Evolutionary conservation across 208 protist genomes (phyloP).

Genomic region (Phytomonas sp.): DNA sequence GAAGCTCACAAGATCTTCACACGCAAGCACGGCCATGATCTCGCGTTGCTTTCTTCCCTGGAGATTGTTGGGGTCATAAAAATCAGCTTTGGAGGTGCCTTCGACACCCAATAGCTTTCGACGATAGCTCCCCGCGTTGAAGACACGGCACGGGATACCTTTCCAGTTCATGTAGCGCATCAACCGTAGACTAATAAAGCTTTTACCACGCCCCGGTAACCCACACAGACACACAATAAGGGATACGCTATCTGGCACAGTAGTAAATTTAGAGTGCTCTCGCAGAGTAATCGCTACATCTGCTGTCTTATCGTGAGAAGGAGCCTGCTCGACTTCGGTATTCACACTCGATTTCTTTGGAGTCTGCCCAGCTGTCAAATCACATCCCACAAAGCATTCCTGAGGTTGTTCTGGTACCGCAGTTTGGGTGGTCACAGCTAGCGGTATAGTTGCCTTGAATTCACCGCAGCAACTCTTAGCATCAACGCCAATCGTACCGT

Average conservation of each 20-base stretch:
- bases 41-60: constrained; percentile 65
- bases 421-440: neutral
- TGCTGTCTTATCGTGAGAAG: neutral
- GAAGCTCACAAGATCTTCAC: constrained; percentile 75
- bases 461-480: neutral
- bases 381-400: neutral
- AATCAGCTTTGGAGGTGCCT: constrained; percentile 43
- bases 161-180: constrained; percentile 90
- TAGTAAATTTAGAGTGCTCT: constrained; percentile 59
- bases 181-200: constrained; percentile 75
- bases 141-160: constrained; percentile 78
- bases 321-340: neutral
- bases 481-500: neutral
- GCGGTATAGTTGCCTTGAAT: neutral
- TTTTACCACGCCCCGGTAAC: constrained; percentile 84
- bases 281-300: neutral
- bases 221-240: constrained; percentile 88
- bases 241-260: constrained; percentile 60
- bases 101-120: constrained; percentile 75
- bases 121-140: constrained; percentile 87
- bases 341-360: neutral
- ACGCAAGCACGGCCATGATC: constrained; percentile 80
- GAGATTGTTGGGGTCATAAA: constrained; percentile 79
- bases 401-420: neutral
- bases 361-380: neutral